Base-by-base conservation (phyloP, 176 grass and related monocot species). In the Secale cereale region DNA sequence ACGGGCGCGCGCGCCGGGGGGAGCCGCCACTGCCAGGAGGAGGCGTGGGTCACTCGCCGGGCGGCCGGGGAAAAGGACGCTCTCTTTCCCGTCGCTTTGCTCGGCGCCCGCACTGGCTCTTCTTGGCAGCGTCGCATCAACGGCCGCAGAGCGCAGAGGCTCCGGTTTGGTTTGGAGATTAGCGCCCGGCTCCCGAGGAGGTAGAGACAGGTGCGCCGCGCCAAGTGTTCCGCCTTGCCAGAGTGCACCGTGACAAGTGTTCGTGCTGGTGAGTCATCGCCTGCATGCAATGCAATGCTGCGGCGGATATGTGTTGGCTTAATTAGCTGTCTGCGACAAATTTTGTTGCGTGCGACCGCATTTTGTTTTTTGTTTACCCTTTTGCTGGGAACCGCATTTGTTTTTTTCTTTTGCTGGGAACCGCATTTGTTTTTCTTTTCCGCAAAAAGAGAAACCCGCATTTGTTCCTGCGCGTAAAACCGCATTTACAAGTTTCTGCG, bases 91-190 rank as follows among this genome's bases (percentile, higher is more conserved):
- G 78, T 31, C 66, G 22, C 40, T 65, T 68, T 35, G 16, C 41
- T 74, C 71, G 45, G 70, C 40, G 8, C 45, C 70, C 25, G 70
- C 70, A 50, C 9, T 16, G 9, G 17, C n/a, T n/a, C n/a, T 4
- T 36, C 45, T 81, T 81, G 79, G 79, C 64, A 26, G 43, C 20
- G 26, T 66, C 28, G 45, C 64, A 81, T 48, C 79, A 5, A 17
- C 8, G 79, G 79, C 78, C 32, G 78, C 5, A 3, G 15, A 19
- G 61, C 32, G 78, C 5, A 3, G 15, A 19, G 61, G 61, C 37
- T 13, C 31, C 19, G 28, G 63, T 35, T 22, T 43, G 31, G 0
- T 1, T 81, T 67, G 62, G 40, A 23, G 32, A 56, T 20, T 76
- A 33, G 74, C 3, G 45, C 1, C 20, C 27, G 1, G 8, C 6